A percentile compares a stretch with the other conserved stretches of the same genome.
Conservation (phyloP, 2,329 filamentous ascomycete species). For the Calonectria honghensis region DNA sequence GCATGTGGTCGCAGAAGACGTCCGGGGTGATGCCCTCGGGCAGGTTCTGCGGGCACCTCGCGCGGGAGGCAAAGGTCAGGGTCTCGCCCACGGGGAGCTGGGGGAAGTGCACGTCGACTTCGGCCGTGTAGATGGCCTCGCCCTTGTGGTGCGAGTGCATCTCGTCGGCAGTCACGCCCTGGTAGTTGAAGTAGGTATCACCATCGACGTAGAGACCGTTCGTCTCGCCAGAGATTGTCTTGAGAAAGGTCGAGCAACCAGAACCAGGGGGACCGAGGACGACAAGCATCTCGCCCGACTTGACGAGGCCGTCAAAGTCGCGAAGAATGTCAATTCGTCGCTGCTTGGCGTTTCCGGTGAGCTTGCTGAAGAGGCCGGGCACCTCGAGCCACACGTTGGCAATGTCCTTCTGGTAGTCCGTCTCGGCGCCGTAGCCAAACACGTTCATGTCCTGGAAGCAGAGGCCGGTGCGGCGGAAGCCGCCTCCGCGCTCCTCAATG, state of each 20-base stretch:
- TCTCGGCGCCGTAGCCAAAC: conserved; percentile 39
- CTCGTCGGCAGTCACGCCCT: conserved; percentile 35
- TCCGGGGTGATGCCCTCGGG: conserved; percentile 22
- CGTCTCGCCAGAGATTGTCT: conserved; percentile 40
- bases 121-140: conserved; percentile 39
- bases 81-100: conserved; percentile 40
- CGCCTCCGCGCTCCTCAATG: conserved; percentile 25
- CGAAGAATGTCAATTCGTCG: conserved; percentile 35
- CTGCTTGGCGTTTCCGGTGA: conserved; percentile 14
- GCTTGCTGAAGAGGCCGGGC: conserved; percentile 29
- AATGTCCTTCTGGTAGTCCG: conserved; percentile 41
- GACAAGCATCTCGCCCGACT: conserved; percentile 36
- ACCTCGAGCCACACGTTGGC: conserved; percentile 38
- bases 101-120: conserved; percentile 40
- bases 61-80: conserved; percentile 39
- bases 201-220: conserved; percentile 39
- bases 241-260: conserved; percentile 39
- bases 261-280: conserved; percentile 37
- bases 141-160: conserved; percentile 41
- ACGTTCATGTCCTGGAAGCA: conserved; percentile 43
- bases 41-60: conserved; percentile 34
- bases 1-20: conserved; percentile 40
- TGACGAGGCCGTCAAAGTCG: conserved; percentile 34
- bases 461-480: conserved; percentile 39
- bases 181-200: conserved; percentile 39